Evolutionary conservation across 2,329 filamentous ascomycete species (phyloP), one percentile per base, ranked within the genome.

Genomic region (Xylaria multiplex): DNA sequence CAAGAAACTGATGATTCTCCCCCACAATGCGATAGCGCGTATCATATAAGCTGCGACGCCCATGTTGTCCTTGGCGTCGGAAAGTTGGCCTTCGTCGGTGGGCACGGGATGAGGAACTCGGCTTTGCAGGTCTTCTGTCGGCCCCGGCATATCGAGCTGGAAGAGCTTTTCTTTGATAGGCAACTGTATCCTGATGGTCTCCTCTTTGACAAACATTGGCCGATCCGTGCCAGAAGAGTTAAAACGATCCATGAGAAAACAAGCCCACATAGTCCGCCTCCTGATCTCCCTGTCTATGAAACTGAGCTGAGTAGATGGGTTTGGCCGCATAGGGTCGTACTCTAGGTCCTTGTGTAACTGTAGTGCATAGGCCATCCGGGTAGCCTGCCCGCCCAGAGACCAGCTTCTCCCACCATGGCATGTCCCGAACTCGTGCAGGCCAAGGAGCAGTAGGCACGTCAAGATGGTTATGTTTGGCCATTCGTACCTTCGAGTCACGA

Each of bases 171-270:
- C 96, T 76, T 92, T 94, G 73, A 97, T 92, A 0, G 96, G 96
- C 27, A 99, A 81, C 69, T 96, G 95, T 16, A 97, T 93, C 71
- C 93, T 90, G 67, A 98, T 86, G 62, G 92, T 93, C 70, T 96
- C 92, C 77, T 97, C 93, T 70, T 92, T 91, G 61, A 97, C 91
- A 72, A 97, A 97, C 59, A 93, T 92, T 22, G 96, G 96, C 43
- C 95, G 87, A 74, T 97, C 94, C 2, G 93, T 96, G 1, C 96
- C 95, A 1, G 94, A 97, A 0, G 95, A 97, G 79, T 96, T 97
- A 82, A 97, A 97, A 0, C 95, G 89, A 77, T 99, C 96, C 94
- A 98, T 97, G 63, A 97, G 79, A 75, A 97, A 97, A 76, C 95
- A 98, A 13, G 94, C 92, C 96, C 96, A 99, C 95, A 99, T 98